Base-by-base conservation (phyloP, 2,329 filamentous ascomycete genomes). In the Verticillium alfalfae region DNA sequence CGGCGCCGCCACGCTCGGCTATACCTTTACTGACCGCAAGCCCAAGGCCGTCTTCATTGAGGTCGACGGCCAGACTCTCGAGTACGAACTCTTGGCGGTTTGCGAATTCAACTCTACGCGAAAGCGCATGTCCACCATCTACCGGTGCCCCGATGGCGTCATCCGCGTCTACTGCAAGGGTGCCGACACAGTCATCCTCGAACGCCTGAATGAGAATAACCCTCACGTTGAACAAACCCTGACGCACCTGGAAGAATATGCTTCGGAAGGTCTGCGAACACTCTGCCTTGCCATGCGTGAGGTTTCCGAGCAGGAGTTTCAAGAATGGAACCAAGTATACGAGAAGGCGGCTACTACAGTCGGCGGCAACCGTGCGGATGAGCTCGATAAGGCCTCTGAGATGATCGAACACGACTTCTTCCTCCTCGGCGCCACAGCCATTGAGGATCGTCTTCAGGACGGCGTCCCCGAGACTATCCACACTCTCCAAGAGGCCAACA, bases 61-160 rank as follows among this genome's bases (percentile, higher is more conserved):
- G 61, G 88, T 90, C 1, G 84, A 85, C 45, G 93, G 90, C 1
- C 78, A 85, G 67, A 84, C 92, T 66, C 81, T 85, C 54, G 90
- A 97, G 73, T 99, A 95, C 72, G 92, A 97, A 73, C 82, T 99
- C 45, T 79, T 99, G 62, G 94, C 94, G 2, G 93, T 99, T n/a
- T 97, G 94, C 74, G 95, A 99, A 75, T 99, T 99, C 82, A 99
- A 99, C 78, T 98, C 95, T 1, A 95, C 93, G 9, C 85, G 95
- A 69, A 99, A 99, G 79, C 85, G 95, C 67, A 99, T 99, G 95
- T 98, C 95, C 8, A 91, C 94, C 26, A 96, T 99, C 67, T 97
- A 96, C 79, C 88, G 96, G 60, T 97, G 94, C 71, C 95, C 95
- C 0, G 94, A 98, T 77, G 95, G 95, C 65, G 97, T 95, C 78